Conservation (phyloP, 2,329 filamentous ascomycete genomes). For the Fusarium bactridioides region DNA sequence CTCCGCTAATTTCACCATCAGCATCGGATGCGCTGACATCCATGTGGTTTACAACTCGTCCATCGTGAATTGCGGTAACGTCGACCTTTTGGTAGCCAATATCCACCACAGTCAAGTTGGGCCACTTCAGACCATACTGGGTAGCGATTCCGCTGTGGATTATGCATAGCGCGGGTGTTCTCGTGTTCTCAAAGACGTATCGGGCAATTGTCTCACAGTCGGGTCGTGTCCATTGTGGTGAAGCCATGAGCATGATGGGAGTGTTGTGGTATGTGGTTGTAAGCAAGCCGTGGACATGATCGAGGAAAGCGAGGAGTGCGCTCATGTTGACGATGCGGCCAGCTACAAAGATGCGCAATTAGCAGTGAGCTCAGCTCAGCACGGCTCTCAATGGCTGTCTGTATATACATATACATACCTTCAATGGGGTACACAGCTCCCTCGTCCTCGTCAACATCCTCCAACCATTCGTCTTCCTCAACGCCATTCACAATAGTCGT, state of each 20-base stretch:
- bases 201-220: slow-evolving; percentile 89
- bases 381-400: slow-evolving; percentile 24
- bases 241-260: slow-evolving; percentile 87
- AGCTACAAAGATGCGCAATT: slow-evolving; percentile 52
- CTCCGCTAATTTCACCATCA: slow-evolving; percentile 70
- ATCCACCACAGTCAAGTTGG: slow-evolving; percentile 86
- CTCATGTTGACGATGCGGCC: slow-evolving; percentile 90
- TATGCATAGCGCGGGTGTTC: slow-evolving; percentile 88
- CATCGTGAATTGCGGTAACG: slow-evolving; percentile 88
- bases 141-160: slow-evolving; percentile 90
- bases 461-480: slow-evolving; percentile 77
- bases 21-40: slow-evolving; percentile 66
- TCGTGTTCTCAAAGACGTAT: slow-evolving; percentile 97
- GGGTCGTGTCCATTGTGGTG: slow-evolving; percentile 88
- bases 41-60: slow-evolving; percentile 73
- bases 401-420: slow-evolving; percentile 63
- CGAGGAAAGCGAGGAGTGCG: slow-evolving; percentile 91
- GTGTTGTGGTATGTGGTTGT: slow-evolving; percentile 96
- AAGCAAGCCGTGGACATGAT: slow-evolving; percentile 88
- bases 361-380: not conserved
- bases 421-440: slow-evolving; percentile 88
- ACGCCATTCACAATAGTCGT: slow-evolving; percentile 60
- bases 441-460: slow-evolving; percentile 86
- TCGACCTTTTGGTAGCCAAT: slow-evolving; percentile 93
- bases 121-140: slow-evolving; percentile 79